Percentiles rank a stretch among this genome's conserved stretches.
Conservation (phyloP, 2,329 filamentous ascomycete genomes). For the Sclerotinia sclerotiorum region DNA sequence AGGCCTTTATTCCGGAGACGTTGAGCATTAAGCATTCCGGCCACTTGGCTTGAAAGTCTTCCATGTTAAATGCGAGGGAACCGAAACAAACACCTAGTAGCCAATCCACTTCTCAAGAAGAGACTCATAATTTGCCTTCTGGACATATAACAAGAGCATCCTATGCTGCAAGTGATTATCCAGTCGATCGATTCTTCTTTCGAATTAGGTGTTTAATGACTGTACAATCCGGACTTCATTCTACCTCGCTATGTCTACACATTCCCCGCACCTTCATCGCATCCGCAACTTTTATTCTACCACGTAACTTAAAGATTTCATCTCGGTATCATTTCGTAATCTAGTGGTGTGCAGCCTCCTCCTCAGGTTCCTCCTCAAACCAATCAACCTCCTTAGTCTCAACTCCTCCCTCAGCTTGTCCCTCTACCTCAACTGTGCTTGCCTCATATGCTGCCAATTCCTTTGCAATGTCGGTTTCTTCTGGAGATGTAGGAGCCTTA, state of each 20-base stretch:
- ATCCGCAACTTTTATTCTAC: conserved; percentile 7
- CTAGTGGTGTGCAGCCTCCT: conserved; percentile 46
- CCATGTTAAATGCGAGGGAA: not conserved
- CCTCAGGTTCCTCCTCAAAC: conserved; percentile 74
- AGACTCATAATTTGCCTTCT: not conserved
- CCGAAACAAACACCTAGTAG: not conserved
- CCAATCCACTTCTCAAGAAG: not conserved
- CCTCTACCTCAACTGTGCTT: conserved; percentile 93
- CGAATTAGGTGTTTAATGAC: not conserved
- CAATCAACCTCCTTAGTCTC: conserved; percentile 63
- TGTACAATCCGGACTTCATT: conserved; percentile 19
- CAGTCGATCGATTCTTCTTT: conserved; percentile 13
- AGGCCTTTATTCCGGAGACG: not conserved
- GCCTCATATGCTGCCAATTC: conserved; percentile 93
- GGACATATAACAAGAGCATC: not conserved
- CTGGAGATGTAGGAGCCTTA: conserved; percentile 80
- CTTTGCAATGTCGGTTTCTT: conserved; percentile 89
- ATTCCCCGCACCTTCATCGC: conserved; percentile 8
- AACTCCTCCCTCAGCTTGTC: conserved; percentile 65
- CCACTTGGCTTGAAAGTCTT: not conserved
- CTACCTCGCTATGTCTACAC: conserved; percentile 24
- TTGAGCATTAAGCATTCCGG: not conserved
- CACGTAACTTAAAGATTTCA: not conserved
- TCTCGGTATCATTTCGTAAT: conserved; percentile 22
- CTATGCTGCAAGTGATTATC: not conserved